Base-by-base conservation (phyloP, 2,329 filamentous ascomycete genomes). In the Dothideomycetes sp. region DNA sequence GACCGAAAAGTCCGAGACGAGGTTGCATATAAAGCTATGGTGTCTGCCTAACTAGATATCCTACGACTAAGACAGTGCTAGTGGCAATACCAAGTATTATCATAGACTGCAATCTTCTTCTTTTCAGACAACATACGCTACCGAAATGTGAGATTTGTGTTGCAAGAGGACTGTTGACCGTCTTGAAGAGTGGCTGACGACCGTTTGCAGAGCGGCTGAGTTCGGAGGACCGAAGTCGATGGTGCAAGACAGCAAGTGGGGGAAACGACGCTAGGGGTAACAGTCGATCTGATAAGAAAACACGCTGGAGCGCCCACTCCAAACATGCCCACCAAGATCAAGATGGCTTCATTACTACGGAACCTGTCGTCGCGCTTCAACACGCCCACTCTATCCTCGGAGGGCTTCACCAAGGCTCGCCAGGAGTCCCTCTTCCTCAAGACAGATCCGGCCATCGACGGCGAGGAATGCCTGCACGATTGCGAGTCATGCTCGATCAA, bases 391-490 rank as follows among this genome's bases (percentile, higher is more conserved):
- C 43, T 39, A n/a, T 51, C 49, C n/a, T 43, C 49, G 44, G 65
- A 64, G 18, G 74, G 76, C 51, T 51, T 55, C 29, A 73, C 64
- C 18, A 67, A 68, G 18, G 58, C 64, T 8, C 62, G 63, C 31
- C 61, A 60, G 33, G 63, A 65, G 29, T 62, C 66, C 23, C 70
- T 96, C 8, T 96, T 96, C 61, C 68, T 78, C 38, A 76, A 74
- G 51, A 85, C 85, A 25, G 73, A 82, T 54, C 76, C 83, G n/a
- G 70, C 73, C 3, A 64, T 84, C 29, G 89, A 95, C 62, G 89
- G 88, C 48, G 84, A 93, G 28, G 88, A 88, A 50, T 96, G 91
- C 60, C 68, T 84, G 41, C 85, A 78, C 59, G 89, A 96, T 64
- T 98, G 89, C 67, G 76, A 78, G 17, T 78, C 70, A 49, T 96